Base-by-base conservation (phyloP, 164 flowering plant genomes). In the Kalanchoe fedtschenkoi region DNA sequence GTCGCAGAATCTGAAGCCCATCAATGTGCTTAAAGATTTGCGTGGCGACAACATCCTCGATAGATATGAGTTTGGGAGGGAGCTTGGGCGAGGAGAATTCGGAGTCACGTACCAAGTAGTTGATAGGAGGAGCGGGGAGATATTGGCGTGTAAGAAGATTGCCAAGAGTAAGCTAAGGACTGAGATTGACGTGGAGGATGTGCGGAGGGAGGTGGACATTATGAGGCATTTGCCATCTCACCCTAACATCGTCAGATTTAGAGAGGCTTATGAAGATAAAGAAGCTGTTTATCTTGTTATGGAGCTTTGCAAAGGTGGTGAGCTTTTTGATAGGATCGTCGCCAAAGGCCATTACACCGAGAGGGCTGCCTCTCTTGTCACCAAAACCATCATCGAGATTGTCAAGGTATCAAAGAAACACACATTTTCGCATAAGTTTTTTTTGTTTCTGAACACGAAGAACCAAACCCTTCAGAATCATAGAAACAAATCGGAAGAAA, bases 1-100 rank as follows among this genome's bases (percentile, higher is more conserved):
- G 38, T 35, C 70, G 0, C 5, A 13, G 24, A 19, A 37, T 11
- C 21, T 37, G 2, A 63, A 34, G 1, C 22, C 55, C 15, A 17
- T 54, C 15, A 17, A 42, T 1, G 69, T 84, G 16, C 62, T 83
- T 14, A 51, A 29, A 1, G 39, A 75, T 21, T 74, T 83, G 0
- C 30, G 43, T 10, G 79, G 78, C 1, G 53, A 53, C 15, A 70
- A 79, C 68, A 65, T 84, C 3, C 39, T 26, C 28, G 37, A 62
- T 24, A 66, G 64, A 22, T 85, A 81, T 60, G 35, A 26, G 38
- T 30, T 85, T 9, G 91, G 82, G 24, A 78, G 69, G 60, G 97
- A 89, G 72, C 71, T 89, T 1, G 97, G 95, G 19, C 70, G 95
- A 11, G 97, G 95, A 0, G 96, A 89, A 58, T 87, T 89, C 21